Evolutionary conservation across 169 alveolate genomes (phyloP), one percentile per base, ranked within the genome.

Genomic region (Eimeria maxima): DNA sequence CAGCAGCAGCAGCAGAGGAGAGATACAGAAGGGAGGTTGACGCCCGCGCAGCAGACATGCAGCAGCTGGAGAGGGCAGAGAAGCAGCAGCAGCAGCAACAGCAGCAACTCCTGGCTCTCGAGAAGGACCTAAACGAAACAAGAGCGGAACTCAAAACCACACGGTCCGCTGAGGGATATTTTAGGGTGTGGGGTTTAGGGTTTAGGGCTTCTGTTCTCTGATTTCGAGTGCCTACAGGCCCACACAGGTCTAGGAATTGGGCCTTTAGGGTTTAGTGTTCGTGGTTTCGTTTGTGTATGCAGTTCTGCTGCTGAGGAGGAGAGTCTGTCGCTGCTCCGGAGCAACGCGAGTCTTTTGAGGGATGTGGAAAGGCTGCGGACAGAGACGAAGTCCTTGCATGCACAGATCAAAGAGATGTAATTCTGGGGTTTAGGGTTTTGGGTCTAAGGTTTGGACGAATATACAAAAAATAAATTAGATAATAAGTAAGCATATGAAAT

Each of bases 71-170:
- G 65, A 60, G 89, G 42, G 89, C 89, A 33, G 89, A 78, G 89
- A n/a, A 78, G 89, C 89, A 78, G 60, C 89, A 78, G 89, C 89
- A 78, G 89, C 89, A 78, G 89, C 89, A 78, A 65, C 89, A 78
- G 69, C 69, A 42, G 89, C 89, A 42, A 60, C 89, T 78, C 38
- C 38, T 24, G 11, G 20, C 89, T 8, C 60, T 78, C 44, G 89
- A 78, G 65, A 78, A 47, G 16, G 89, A 78, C 18, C 65, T 78
- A 4, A 60, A 44, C 18, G 33, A 53, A 33, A 47, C 67, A 3
- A 1, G 89, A 78, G 89, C 89, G 5, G 89, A 78, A 78, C 89
- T 78, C 65, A 78, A 47, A 33, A 44, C 44, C 67, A 47, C 67
- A 47, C 89, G 89, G 89, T 78, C 24, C 38, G 89, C 5, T 11